Conservation (phyloP, 2,329 filamentous ascomycete genomes). For the Penicillium brasilianum region DNA sequence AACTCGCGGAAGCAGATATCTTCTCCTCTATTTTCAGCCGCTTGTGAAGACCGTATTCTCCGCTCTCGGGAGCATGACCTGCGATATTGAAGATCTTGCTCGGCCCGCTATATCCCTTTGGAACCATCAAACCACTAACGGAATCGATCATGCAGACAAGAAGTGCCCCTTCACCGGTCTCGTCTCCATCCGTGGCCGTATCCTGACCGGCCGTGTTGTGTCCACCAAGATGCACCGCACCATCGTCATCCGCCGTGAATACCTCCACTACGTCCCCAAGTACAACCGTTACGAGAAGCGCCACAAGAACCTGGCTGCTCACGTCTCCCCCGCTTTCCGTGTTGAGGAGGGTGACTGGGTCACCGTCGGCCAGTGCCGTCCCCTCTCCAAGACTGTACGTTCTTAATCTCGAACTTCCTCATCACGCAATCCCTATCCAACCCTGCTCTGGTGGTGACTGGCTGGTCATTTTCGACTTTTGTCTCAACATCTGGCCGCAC, state of each 20-base stretch:
- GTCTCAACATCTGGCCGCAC: neutral
- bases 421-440: neutral
- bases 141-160: conserved; percentile 73
- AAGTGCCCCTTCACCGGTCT: conserved; percentile 99
- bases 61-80: conserved; percentile 19
- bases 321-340: conserved; percentile 99
- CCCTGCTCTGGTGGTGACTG: neutral
- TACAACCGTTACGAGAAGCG: conserved; percentile 99
- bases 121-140: conserved; percentile 33
- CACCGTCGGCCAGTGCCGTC: conserved; percentile 98
- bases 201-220: conserved; percentile 97
- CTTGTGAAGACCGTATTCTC: neutral
- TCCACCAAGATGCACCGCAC: conserved; percentile 99
- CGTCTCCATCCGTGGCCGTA: conserved; percentile 99
- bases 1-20: neutral
- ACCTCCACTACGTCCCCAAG: conserved; percentile 99
- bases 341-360: conserved; percentile 99
- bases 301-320: conserved; percentile 99
- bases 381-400: conserved; percentile 98
- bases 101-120: conserved; percentile 1
- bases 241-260: conserved; percentile 98
- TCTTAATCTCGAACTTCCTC: conserved; percentile 13
- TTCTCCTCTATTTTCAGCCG: neutral
- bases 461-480: neutral
- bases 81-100: conserved; percentile 19